Conservation (phyloP, 2,329 filamentous ascomycete species). For the Apiospora kogelbergensis region DNA sequence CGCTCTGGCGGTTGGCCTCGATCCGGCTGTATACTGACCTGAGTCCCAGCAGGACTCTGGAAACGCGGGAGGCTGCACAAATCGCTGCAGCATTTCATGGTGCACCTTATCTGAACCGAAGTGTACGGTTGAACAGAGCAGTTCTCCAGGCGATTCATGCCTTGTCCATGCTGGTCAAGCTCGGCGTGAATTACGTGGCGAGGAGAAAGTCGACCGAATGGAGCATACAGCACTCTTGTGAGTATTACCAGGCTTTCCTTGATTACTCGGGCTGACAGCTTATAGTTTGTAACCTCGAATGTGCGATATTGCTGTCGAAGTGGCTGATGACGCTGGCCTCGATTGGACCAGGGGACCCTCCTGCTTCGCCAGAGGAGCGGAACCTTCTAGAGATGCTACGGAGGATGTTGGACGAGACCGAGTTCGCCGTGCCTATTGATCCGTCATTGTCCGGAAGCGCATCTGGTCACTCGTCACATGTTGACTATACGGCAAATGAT, state of each 20-base stretch:
- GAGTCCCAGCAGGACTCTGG: constrained; percentile 60
- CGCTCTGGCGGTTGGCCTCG: constrained; percentile 59
- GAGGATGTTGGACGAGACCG: constrained; percentile 61
- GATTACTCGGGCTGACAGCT: constrained; percentile 8
- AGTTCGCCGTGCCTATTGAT: constrained; percentile 61
- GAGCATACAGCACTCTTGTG: constrained; percentile 63
- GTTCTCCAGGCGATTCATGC: constrained; percentile 69
- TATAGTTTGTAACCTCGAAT: constrained; percentile 61
- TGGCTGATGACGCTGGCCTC: constrained; percentile 58
- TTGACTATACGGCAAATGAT: constrained; percentile 48
- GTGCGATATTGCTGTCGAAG: constrained; percentile 59
- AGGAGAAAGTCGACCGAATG: constrained; percentile 61
- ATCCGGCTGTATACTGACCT: constrained; percentile 68
- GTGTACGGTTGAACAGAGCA: constrained; percentile 59
- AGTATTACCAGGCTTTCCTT: constrained; percentile 30
- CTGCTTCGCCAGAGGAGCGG: constrained; percentile 52
- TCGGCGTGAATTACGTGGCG: constrained; percentile 62
- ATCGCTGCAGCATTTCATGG: constrained; percentile 62
- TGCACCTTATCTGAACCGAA: constrained; percentile 58
- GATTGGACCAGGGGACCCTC: constrained; percentile 49
- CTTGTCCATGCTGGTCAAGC: constrained; percentile 65
- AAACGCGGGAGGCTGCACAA: constrained; percentile 61
- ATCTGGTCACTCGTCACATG: constrained; percentile 35
- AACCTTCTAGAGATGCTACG: constrained; percentile 56
- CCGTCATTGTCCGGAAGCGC: constrained; percentile 48